Percentiles rank a stretch among this genome's conserved stretches.
Evolutionary conservation across 805 yeast species (phyloP).

Genomic region (Candida pseudoglaebosa): DNA sequence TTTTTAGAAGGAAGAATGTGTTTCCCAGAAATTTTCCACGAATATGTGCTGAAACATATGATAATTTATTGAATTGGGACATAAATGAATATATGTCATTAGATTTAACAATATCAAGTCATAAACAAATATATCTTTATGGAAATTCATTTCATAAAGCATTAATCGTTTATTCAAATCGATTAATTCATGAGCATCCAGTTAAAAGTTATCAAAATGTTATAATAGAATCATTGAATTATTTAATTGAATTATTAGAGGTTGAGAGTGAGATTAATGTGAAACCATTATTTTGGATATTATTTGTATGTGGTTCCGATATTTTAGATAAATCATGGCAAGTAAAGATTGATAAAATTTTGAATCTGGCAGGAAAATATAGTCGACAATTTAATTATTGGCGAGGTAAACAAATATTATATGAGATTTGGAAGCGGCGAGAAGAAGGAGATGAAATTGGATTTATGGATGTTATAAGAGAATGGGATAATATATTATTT

Average conservation of each 20-base stretch:
- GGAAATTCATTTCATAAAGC: conserved; percentile 39
- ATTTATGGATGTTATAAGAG: conserved; percentile 52
- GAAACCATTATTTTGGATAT: conserved; percentile 46
- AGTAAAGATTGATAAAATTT: conserved; percentile 26
- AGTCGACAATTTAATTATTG: conserved; percentile 38
- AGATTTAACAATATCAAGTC: conserved; percentile 27
- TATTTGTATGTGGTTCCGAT: conserved; percentile 41
- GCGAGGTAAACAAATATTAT: conserved; percentile 52
- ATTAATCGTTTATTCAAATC: conserved; percentile 39
- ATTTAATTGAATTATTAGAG: conserved; percentile 25
- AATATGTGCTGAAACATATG: conserved; percentile 53
- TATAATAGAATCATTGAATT: conserved; percentile 30
- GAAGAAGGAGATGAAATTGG: conserved; percentile 33
- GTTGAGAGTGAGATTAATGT: conserved; percentile 19
- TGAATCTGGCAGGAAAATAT: conserved; percentile 22
- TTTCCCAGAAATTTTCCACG: conserved; percentile 54
- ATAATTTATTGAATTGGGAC: conserved; percentile 45
- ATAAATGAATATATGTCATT: conserved; percentile 35
- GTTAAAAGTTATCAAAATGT: conserved; percentile 30
- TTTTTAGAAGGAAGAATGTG: conserved; percentile 34
- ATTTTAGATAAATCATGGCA: conserved; percentile 27
- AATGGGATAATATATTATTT: conserved; percentile 47
- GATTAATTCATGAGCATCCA: conserved; percentile 43
- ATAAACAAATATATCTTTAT: conserved; percentile 28
- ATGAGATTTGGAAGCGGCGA: conserved; percentile 48